These are phyloP conservation scores for Geotrichum macrosporum DNA, from an alignment of 1,139 yeast genomes.

Conservation along the genomic window DNA sequence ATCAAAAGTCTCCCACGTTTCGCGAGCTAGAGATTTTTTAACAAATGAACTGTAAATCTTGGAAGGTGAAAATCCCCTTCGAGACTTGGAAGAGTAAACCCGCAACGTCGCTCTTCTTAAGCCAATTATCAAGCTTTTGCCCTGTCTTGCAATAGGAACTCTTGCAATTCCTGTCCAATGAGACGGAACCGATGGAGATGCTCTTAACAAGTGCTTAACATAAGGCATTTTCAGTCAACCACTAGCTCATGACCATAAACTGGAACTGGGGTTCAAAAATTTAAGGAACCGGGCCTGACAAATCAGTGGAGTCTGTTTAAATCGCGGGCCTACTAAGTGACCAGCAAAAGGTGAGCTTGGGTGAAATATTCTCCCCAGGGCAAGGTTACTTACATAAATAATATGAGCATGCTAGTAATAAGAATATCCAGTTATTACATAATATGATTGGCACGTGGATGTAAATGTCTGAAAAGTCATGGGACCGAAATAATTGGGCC, in stretches of 20 bases:
- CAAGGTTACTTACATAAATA: background rate
- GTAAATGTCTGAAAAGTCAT: background rate
- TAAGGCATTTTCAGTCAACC: slow-evolving; percentile 5
- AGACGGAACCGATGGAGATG: background rate
- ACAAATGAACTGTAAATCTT: slow-evolving; percentile 16
- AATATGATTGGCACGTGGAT: background rate
- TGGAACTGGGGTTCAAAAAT: no score
- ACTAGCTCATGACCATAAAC: slow-evolving; percentile 1
- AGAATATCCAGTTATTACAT: no score
- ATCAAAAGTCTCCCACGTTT: slow-evolving; percentile 17
- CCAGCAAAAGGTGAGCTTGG: no score
- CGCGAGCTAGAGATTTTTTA: slow-evolving; percentile 19
- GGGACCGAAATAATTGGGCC: background rate
- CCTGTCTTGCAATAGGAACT: background rate
- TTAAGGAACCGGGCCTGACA: no score
- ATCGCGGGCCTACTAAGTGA: no score
- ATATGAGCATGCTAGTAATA: no score
- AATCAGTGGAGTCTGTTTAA: no score
- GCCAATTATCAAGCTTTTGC: background rate
- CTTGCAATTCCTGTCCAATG: background rate
- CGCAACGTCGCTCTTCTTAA: background rate
- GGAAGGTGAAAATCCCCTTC: slow-evolving; percentile 14
- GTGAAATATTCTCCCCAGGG: background rate
- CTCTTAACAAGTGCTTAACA: slow-evolving; percentile 6
- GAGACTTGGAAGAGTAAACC: slow-evolving; percentile 10